These are phyloP conservation scores for Bipolaris victoriae DNA, from an alignment of 2,329 filamentous ascomycete genomes.

Conservation along the genomic window DNA sequence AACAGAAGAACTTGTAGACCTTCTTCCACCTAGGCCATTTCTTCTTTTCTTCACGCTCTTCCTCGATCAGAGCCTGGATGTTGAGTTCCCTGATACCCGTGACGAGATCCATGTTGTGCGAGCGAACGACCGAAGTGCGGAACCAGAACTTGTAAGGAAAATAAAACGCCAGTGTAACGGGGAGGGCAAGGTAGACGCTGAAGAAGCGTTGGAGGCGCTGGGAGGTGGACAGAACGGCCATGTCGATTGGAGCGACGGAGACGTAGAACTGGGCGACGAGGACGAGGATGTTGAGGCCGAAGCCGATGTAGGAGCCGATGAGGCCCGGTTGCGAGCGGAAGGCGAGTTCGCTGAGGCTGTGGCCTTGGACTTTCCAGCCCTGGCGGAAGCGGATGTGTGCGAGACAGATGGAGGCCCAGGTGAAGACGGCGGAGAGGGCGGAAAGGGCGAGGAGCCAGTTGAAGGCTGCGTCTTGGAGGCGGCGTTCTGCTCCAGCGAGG, in stretches of 20 bases:
- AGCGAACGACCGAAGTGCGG: conserved; percentile 69
- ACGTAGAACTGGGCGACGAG: conserved; percentile 88
- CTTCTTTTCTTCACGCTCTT: conserved; percentile 77
- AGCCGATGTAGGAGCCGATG: conserved; percentile 78
- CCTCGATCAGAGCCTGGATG: conserved; percentile 74
- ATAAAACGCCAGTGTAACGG: conserved; percentile 72
- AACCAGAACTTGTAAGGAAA: conserved; percentile 77
- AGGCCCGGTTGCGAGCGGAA: conserved; percentile 82
- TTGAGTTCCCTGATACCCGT: conserved; percentile 88
- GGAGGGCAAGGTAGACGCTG: conserved; percentile 71
- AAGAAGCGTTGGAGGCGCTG: conserved; percentile 72
- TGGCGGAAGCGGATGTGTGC: conserved; percentile 67
- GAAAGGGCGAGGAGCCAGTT: conserved; percentile 73
- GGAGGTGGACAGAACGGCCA: conserved; percentile 51
- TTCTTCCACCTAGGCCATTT: conserved; percentile 58
- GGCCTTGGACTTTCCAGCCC: conserved; percentile 66
- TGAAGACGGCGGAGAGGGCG: conserved; percentile 75
- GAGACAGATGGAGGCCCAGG: conserved; percentile 73
- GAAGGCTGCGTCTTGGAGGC: conserved; percentile 57
- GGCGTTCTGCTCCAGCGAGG: conserved; percentile 54
- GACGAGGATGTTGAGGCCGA: conserved; percentile 76
- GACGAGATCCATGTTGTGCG: conserved; percentile 81
- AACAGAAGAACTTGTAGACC: conserved; percentile 58
- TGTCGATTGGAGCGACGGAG: conserved; percentile 75
- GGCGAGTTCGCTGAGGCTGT: conserved; percentile 75